Base-by-base conservation (phyloP, 192 early-diverging fungal genomes). In the Cladochytrium replicatum region DNA sequence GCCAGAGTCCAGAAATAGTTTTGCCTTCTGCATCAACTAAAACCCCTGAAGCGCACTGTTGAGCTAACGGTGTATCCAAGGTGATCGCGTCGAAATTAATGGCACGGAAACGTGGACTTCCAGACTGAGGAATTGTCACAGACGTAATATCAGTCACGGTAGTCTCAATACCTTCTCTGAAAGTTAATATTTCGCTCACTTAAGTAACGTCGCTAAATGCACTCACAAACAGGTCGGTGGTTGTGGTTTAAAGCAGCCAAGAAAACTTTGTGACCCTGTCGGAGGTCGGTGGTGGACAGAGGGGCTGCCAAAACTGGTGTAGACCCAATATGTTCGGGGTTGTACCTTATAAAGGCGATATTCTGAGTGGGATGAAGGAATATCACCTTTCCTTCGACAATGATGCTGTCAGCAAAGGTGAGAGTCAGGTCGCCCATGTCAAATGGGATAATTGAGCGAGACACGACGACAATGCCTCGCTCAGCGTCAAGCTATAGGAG, bases 331-430 rank as follows among this genome's bases (percentile, higher is more conserved):
- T 84, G 64, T 8, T 45, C 52, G 21, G 87, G 72, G 41, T 97
- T 83, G 54, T 89, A 97, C 27, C 77, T 76, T 7, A 97, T 27
- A 28, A 97, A 72, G 1, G 83, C 81, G 69, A 86, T 86, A 70
- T 91, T 94, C 54, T 91, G 85, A 1, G 81, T 80, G 1, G 91
- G 93, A 46, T 97, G 93, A 32, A 88, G 41, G 50, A 87, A 89
- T 4, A 83, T 52, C 32, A 92, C 63, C 49, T 78, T 80, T 15
- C 78, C 93, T 0, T 89, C 91, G 49, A 97, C 83, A 32, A 87
- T 82, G n/a, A 90, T 78, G 26, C 81, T 81, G 54, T 91, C 85
- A 32, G 83, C 89, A 60, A 97, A 82, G 0, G 86, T 88, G 28
- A 97, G 66, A 31, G 72, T 71, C 24, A 92, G 69, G 44, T 91